These are phyloP conservation scores for Pythium dissotocum DNA, from an alignment of 352 stramenopile species.

Conservation along the genomic window DNA sequence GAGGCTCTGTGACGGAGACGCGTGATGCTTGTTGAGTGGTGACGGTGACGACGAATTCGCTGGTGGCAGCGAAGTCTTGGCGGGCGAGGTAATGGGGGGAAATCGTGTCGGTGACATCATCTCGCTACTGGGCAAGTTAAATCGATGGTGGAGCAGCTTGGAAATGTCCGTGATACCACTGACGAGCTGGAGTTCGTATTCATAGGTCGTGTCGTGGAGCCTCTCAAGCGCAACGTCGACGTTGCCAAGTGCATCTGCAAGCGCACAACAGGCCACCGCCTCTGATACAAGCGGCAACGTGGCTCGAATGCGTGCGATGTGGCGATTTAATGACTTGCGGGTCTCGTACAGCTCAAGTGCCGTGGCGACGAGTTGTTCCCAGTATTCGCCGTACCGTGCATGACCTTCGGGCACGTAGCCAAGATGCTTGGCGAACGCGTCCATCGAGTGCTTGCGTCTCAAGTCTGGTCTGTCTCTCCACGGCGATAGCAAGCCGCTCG, in stretches of 20 bases:
- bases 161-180: conserved; percentile 52
- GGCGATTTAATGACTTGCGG: conserved; percentile 35
- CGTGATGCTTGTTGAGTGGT: neutral
- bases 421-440: conserved; percentile 53
- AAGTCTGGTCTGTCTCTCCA: conserved; percentile 48
- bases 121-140: conserved; percentile 2
- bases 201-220: conserved; percentile 51
- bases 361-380: conserved; percentile 48
- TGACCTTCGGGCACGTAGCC: conserved; percentile 49
- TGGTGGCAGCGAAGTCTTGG: neutral
- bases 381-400: conserved; percentile 58
- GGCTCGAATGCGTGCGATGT: conserved; percentile 45
- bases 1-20: neutral
- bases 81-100: conserved; percentile 24
- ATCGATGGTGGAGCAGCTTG: conserved; percentile 29
- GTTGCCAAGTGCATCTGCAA: conserved; percentile 56
- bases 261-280: conserved; percentile 52
- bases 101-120: conserved; percentile 8
- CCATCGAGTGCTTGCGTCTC: conserved; percentile 64
- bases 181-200: conserved; percentile 61
- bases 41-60: neutral
- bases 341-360: conserved; percentile 57
- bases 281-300: conserved; percentile 47
- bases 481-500: conserved; percentile 49
- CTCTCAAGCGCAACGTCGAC: conserved; percentile 53